phyloP scores from a whole-genome alignment of 2,329 filamentous ascomycete genomes.

The Hirsutella rhossiliensis region DNA sequence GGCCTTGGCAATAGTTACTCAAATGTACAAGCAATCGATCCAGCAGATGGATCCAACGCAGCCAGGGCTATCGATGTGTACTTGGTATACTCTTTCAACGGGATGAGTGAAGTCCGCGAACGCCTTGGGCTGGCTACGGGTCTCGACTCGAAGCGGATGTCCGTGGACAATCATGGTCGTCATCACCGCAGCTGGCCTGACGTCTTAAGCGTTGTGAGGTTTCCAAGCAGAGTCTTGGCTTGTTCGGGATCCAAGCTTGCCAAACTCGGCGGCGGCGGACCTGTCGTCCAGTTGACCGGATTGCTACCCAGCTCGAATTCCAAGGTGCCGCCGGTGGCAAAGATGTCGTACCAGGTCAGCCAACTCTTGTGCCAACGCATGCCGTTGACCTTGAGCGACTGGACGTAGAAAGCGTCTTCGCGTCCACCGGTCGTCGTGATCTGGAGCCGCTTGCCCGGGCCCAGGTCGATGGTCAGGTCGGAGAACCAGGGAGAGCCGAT shows the following conservation, averaged over 20 bases:
- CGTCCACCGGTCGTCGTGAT: conserved; percentile 41
- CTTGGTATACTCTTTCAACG: too few species aligned
- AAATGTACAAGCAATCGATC: too few species aligned
- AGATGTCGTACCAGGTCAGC: conserved; percentile 55
- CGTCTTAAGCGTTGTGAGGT: neutral
- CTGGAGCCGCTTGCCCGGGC: conserved; percentile 36
- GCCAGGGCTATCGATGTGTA: too few species aligned
- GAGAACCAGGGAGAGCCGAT: conserved; percentile 52
- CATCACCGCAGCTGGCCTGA: neutral
- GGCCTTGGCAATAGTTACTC: neutral
- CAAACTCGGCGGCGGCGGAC: conserved; percentile 48
- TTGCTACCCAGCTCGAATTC: conserved; percentile 50
- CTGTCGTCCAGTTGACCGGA: conserved; percentile 44
- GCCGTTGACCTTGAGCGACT: conserved; percentile 55
- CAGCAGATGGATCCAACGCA: too few species aligned
- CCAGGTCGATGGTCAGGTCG: conserved; percentile 46
- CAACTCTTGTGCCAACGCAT: conserved; percentile 49
- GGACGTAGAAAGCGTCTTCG: conserved; percentile 45
- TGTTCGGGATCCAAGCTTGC: conserved; percentile 18
- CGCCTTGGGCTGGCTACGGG: neutral
- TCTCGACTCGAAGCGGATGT: neutral
- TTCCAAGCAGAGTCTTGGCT: conserved; percentile 5
- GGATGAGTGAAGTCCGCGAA: too few species aligned
- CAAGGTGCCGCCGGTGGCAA: conserved; percentile 48
- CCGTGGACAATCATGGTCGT: neutral